phyloP scores from a whole-genome alignment of 352 stramenopile species.

The Phytopythium sindhum region DNA sequence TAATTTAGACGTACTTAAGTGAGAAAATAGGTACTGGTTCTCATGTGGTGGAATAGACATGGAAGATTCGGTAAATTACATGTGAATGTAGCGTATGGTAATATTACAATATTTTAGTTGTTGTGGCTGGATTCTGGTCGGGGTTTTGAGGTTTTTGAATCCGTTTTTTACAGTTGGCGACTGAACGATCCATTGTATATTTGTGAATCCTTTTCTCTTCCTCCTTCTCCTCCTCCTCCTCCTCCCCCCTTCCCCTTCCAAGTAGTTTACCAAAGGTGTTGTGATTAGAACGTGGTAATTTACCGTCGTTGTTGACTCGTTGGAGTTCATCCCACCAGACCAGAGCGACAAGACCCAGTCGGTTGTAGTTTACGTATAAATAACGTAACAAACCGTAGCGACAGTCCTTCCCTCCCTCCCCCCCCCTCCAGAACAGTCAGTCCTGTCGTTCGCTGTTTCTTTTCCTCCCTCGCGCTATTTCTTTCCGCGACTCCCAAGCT shows the following conservation, averaged over 20 bases:
- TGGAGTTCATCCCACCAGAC: too few species aligned
- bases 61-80: too few species aligned
- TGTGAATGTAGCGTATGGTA: too few species aligned
- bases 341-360: background rate
- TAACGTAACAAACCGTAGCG: background rate
- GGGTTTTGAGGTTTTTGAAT: background rate
- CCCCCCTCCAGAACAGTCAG: background rate
- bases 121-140: background rate
- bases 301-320: background rate
- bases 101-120: too few species aligned
- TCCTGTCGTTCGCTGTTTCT: background rate
- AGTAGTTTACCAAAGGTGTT: too few species aligned
- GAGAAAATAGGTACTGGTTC: too few species aligned
- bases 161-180: background rate
- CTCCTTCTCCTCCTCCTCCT: too few species aligned
- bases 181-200: background rate
- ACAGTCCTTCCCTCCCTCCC: background rate
- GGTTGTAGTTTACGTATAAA: background rate
- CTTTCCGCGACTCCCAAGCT: conserved; percentile 2
- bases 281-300: background rate
- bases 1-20: too few species aligned
- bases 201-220: background rate
- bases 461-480: background rate
- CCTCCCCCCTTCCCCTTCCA: too few species aligned
- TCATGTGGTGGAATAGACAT: too few species aligned